These are phyloP conservation scores for Rubroshorea leprosula DNA, from an alignment of 345 rosid species.

Conservation along the genomic window DNA sequence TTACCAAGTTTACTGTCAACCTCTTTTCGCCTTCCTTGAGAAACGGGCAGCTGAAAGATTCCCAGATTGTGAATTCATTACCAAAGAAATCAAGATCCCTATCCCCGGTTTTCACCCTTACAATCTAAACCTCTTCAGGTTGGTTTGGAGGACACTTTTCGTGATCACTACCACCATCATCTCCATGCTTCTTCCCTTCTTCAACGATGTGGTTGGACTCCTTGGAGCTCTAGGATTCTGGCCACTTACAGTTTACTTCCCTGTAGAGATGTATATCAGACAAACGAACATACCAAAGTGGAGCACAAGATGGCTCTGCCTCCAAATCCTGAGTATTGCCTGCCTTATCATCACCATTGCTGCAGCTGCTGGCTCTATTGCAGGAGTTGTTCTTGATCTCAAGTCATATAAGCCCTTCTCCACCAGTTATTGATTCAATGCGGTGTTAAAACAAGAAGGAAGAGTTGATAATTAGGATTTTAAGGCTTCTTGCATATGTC, in stretches of 20 bases:
- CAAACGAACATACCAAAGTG: conserved; percentile 66
- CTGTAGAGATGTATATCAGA: conserved; percentile 79
- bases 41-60: conserved; percentile 36
- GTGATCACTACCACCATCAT: conserved; percentile 64
- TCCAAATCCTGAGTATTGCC: conserved; percentile 62
- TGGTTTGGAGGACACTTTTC: conserved; percentile 80
- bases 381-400: conserved; percentile 57
- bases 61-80: conserved; percentile 56
- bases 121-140: conserved; percentile 63
- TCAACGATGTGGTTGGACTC: conserved; percentile 71
- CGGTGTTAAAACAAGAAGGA: not conserved
- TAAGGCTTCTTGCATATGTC: conserved; percentile 2
- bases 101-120: conserved; percentile 38
- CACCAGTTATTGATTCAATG: conserved; percentile 27
- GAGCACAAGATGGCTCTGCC: conserved; percentile 73
- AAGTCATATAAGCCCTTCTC: conserved; percentile 65
- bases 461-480: not conserved
- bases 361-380: conserved; percentile 78
- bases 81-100: conserved; percentile 46
- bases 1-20: conserved; percentile 93
- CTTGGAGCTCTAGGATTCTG: conserved; percentile 91
- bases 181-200: conserved; percentile 88
- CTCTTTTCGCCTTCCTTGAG: conserved; percentile 75
- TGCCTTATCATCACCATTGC: conserved; percentile 68
- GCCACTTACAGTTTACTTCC: conserved; percentile 89